Evolutionary conservation across 2,329 filamentous ascomycete species (phyloP), one percentile per base, ranked within the genome.

Genomic region (Ceratocystis cubensis): DNA sequence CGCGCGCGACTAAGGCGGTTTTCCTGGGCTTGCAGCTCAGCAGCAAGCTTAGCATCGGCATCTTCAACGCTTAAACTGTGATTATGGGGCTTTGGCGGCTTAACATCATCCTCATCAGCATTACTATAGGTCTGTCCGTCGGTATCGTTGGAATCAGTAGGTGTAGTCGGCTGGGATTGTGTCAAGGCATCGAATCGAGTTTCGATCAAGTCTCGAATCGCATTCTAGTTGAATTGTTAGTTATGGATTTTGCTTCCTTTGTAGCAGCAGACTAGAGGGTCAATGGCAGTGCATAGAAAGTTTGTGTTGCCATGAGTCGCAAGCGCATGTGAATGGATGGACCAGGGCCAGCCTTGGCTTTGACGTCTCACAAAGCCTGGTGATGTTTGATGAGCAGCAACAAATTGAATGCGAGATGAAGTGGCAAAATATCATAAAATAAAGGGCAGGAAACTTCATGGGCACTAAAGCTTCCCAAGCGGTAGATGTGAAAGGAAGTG

Each of bases 21-120:
- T 77, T 96, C 91, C 75, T 97, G 89, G 0, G 91, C 93, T 76
- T 99, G 94, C 45, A 99, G 80, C 74, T 88, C 85, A 17, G 91
- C 91, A 0, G 94, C 94, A 69, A 93, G 84, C 57, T 88, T 85
- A 44, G 93, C 94, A 75, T 99, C 94, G 41, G 89, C 87, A 70
- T 96, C 90, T 70, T 84, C 82, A 7, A 77, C 78, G 33, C 57
- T 65, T 17, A 63, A 30, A 28, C 61, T 46, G 20, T 61, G 57
- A 25, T 50, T 64, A 41, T 10, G 46, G 15, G 76, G 45, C 79
- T 79, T 71, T 81, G 78, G 68, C 17, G 41, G 41, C 25, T 63
- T 66, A 17, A 50, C 57, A 17, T 62, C 56, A 41, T 61, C 20
- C 15, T 48, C 59, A 8, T 67, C 66, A 17, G 22, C 66, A 44